Percentiles rank a stretch among this genome's conserved stretches.
Conservation (phyloP, 768 basidiomycete species). For the Sporobolomyces roseus region DNA sequence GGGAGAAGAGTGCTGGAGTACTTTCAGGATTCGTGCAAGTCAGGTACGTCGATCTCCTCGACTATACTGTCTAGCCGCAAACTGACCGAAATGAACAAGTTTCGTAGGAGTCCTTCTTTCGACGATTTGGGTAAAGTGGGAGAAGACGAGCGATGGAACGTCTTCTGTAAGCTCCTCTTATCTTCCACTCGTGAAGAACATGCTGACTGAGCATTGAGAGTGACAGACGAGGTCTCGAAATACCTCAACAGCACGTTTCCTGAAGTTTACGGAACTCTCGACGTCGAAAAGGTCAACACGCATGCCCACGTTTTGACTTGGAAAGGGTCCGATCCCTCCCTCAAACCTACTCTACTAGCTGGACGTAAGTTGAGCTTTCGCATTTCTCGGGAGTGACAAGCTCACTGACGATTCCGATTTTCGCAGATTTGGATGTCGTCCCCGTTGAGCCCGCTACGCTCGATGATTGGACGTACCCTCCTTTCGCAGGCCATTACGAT, state of each 20-base stretch:
- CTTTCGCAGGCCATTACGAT: slow-evolving; percentile 15
- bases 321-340: slow-evolving; percentile 59
- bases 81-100: neutral
- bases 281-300: slow-evolving; percentile 67
- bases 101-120: slow-evolving; percentile 5
- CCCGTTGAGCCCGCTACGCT: slow-evolving; percentile 12
- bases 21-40: slow-evolving; percentile 16
- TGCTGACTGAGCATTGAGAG: too few species aligned
- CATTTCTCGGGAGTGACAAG: too few species aligned
- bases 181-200: too few species aligned
- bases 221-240: neutral
- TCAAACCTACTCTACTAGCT: slow-evolving; percentile 60
- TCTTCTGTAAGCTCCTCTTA: slow-evolving; percentile 3
- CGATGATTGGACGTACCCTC: slow-evolving; percentile 22
- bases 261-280: slow-evolving; percentile 54
- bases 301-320: slow-evolving; percentile 70
- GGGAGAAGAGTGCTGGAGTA: neutral
- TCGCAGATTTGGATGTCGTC: slow-evolving; percentile 34
- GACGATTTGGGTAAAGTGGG: slow-evolving; percentile 9
- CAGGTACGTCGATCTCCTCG: neutral
- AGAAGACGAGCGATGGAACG: slow-evolving; percentile 13
- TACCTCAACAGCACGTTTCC: slow-evolving; percentile 26
- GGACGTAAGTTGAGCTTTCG: too few species aligned
- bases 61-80: too few species aligned
- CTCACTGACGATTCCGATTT: too few species aligned